Percentiles rank a stretch among this genome's conserved stretches.
phyloP scores from a whole-genome alignment of 2,329 filamentous ascomycete species.

The Bisporella sp. region DNA sequence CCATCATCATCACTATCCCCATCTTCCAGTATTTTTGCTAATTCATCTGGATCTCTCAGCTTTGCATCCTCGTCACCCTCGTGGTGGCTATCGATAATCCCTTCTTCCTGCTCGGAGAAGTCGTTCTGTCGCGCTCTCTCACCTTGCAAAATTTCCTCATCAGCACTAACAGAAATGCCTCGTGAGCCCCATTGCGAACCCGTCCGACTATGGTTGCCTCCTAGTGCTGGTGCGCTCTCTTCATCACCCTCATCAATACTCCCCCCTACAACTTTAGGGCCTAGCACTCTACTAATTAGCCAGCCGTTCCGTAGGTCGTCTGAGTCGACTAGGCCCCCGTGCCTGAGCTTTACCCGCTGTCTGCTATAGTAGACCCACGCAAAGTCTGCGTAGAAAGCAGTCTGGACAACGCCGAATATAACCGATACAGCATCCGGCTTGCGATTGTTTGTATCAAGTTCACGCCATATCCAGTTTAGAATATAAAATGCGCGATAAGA shows the following conservation, averaged over 20 bases:
- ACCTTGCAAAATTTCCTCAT: constrained; percentile 49
- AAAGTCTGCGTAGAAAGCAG: constrained; percentile 85
- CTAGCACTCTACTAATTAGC: constrained; percentile 73
- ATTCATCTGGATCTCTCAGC: constrained; percentile 61
- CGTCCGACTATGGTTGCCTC: constrained; percentile 4
- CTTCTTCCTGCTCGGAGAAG: constrained; percentile 36
- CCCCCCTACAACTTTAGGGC: constrained; percentile 52
- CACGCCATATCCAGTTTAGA: constrained; percentile 79
- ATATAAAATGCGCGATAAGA: constrained; percentile 86
- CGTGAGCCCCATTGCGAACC: constrained; percentile 48
- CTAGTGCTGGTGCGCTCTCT: constrained; percentile 14
- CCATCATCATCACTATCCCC: constrained; percentile 36
- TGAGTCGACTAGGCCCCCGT: constrained; percentile 80
- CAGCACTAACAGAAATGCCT: constrained; percentile 60
- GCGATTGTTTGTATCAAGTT: constrained; percentile 51
- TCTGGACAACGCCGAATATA: constrained; percentile 85
- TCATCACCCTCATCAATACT: constrained; percentile 19
- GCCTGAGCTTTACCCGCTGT: constrained; percentile 87
- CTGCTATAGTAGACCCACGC: constrained; percentile 95
- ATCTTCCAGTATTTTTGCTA: constrained; percentile 52
- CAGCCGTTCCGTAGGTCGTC: constrained; percentile 84
- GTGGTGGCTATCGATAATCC: constrained; percentile 33
- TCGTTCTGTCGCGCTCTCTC: constrained; percentile 36
- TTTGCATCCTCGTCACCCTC: constrained; percentile 53
- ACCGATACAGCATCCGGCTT: constrained; percentile 66